Conservation (phyloP, 768 basidiomycete genomes). For the Panellus pusillus region DNA sequence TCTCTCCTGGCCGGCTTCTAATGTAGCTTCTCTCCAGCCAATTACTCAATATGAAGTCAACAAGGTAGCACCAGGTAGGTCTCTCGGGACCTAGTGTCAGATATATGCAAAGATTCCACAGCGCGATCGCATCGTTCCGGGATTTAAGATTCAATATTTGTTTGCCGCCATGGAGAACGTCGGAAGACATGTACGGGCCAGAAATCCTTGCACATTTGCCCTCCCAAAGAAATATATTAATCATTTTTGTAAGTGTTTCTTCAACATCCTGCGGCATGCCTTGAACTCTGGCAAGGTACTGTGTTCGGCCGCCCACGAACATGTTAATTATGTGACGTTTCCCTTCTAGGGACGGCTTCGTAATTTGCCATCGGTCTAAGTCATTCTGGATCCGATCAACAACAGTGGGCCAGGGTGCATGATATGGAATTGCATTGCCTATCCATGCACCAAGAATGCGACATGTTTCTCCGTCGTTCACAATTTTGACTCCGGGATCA, state of each 20-base stretch:
- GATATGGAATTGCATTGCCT: neutral
- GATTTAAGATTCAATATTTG: neutral
- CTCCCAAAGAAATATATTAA: slow-evolving; percentile 7
- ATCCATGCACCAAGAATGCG: neutral
- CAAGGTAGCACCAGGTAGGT: neutral
- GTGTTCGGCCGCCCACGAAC: slow-evolving; percentile 23
- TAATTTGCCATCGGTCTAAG: neutral
- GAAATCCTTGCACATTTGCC: neutral
- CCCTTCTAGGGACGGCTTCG: slow-evolving; percentile 15
- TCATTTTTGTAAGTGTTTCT: neutral
- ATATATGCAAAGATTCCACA: neutral
- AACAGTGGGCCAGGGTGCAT: neutral
- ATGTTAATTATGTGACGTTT: slow-evolving; percentile 22
- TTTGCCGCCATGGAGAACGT: neutral
- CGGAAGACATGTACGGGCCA: neutral
- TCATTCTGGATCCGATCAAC: neutral
- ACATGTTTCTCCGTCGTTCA: neutral
- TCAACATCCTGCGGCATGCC: slow-evolving; percentile 26
- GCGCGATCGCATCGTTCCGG: slow-evolving; percentile 3
- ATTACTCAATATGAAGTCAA: neutral
- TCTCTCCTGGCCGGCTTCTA: neutral
- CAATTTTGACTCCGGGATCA: neutral
- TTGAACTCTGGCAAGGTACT: slow-evolving; percentile 27
- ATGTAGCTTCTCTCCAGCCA: neutral
- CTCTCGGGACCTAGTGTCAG: neutral